Evolutionary conservation across 257 asterid genomes (phyloP), one percentile per base, ranked within the genome.

Genomic region (Cordia subcordata): DNA sequence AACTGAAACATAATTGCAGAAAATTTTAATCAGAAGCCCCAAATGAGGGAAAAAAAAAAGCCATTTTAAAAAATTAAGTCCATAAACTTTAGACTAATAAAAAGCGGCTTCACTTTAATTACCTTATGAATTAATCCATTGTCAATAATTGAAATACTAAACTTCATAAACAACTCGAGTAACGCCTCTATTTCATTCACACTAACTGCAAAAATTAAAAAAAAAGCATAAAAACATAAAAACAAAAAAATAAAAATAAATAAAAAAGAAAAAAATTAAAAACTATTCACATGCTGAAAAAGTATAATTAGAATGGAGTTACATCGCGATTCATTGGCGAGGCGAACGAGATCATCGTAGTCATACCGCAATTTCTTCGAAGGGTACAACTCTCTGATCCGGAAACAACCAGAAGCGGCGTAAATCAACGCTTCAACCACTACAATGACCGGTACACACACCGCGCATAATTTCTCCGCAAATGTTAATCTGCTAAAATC

Each of bases 91-190:
- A n/a, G n/a, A n/a, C n/a, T n/a, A n/a, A n/a, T n/a, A n/a, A n/a
- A n/a, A n/a, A n/a, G n/a, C n/a, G n/a, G n/a, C n/a, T n/a, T n/a
- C n/a, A n/a, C n/a, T 9, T 13, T 15, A 35, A 58, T 49, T 61
- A 82, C 96, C 95, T 91, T 91, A 52, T 88, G 91, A 55, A 91
- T 88, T 72, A 84, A 82, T 11, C 94, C 98, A 17, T 91, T 95
- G 49, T 84, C 95, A 16, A 85, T 80, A 52, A 91, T 83, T 0
- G 92, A 83, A 59, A 96, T 62, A 45, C 98, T 88, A 45, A 88
- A 66, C 80, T 82, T 74, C 79, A 88, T 88, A 71, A 79, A 91
- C 79, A 91, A 62, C 87, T 91, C 95, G 64, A 77, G 60, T 60
- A 91, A 68, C 23, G 96, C 95, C 69, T 88, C 96, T 63, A 91